These are phyloP conservation scores for Ceratocystis harringtonii DNA, from an alignment of 2,329 filamentous ascomycete genomes.

Conservation along the genomic window DNA sequence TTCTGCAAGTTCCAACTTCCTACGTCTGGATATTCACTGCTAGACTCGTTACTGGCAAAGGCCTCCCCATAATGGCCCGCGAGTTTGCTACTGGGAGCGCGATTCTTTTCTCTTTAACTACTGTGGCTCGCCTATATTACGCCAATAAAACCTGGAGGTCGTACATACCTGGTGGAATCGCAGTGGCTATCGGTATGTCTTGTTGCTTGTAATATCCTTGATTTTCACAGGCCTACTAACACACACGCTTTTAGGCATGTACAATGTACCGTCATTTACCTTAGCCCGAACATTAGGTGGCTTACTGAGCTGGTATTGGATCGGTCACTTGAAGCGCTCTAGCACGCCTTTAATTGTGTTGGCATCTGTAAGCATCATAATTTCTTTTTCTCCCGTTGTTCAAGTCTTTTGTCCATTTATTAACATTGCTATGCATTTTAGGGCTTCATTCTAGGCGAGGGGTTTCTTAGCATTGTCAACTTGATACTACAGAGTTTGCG, in stretches of 20 bases:
- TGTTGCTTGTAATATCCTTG: neutral
- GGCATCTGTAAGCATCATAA: conserved; percentile 40
- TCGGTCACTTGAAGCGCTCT: conserved; percentile 32
- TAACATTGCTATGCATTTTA: conserved; percentile 20
- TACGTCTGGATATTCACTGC: conserved; percentile 98
- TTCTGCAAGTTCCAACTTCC: conserved; percentile 87
- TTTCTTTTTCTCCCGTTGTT: conserved; percentile 13
- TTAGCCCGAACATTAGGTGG: conserved; percentile 76
- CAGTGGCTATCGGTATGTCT: conserved; percentile 66
- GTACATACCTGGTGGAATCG: conserved; percentile 80
- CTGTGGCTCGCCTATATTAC: conserved; percentile 49
- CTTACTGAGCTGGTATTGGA: conserved; percentile 62
- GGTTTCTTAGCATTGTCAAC: conserved; percentile 82
- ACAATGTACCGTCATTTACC: conserved; percentile 93
- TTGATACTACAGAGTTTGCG: conserved; percentile 60
- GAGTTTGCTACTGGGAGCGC: conserved; percentile 68
- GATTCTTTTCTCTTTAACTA: conserved; percentile 55
- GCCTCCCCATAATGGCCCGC: conserved; percentile 67
- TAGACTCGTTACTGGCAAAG: conserved; percentile 77
- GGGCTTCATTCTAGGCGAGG: conserved; percentile 86
- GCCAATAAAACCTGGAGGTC: conserved; percentile 49
- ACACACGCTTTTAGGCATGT: conserved; percentile 52
- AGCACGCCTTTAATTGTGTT: conserved; percentile 79
- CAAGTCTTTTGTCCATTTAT: neutral
- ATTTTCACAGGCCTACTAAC: neutral